A percentile compares a stretch with the other conserved stretches of the same genome.
phyloP scores from a whole-genome alignment of 208 protist species.

The Plasmodiophora brassicae region DNA sequence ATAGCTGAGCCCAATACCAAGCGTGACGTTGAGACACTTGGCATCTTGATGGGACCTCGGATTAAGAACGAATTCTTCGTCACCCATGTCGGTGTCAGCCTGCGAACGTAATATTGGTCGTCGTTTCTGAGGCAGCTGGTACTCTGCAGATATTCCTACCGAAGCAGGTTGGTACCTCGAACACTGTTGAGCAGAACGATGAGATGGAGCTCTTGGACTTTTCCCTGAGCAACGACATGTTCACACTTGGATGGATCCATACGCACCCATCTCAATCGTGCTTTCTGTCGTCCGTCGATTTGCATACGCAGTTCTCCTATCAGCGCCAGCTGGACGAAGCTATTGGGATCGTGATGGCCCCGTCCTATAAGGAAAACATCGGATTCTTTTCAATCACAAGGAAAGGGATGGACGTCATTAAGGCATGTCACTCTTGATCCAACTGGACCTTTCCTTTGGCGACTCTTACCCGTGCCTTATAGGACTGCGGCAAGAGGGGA shows the following conservation, averaged over 20 bases:
- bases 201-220: not conserved
- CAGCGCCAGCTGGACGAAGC: not conserved
- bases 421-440: not conserved
- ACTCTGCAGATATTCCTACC: not conserved
- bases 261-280: constrained; percentile 33
- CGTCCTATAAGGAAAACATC: constrained; percentile 12
- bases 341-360: constrained; percentile 26
- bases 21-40: constrained; percentile 22
- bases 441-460: not conserved
- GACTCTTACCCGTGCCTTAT: not conserved
- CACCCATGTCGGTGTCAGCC: not conserved
- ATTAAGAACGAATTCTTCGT: not conserved
- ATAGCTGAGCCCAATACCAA: not conserved
- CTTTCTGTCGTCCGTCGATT: constrained; percentile 33
- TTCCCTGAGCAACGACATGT: not conserved
- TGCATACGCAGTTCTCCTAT: constrained; percentile 24
- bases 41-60: not conserved
- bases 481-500: not conserved
- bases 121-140: not conserved
- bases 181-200: not conserved
- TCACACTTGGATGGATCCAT: constrained; percentile 26
- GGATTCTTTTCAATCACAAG: not conserved
- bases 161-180: not conserved
- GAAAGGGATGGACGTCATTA: not conserved
- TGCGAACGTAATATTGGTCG: too few relatives aligned